Evolutionary conservation across 1,284 basidiomycete species (phyloP).

Genomic region (Rhodotorula sp.): DNA sequence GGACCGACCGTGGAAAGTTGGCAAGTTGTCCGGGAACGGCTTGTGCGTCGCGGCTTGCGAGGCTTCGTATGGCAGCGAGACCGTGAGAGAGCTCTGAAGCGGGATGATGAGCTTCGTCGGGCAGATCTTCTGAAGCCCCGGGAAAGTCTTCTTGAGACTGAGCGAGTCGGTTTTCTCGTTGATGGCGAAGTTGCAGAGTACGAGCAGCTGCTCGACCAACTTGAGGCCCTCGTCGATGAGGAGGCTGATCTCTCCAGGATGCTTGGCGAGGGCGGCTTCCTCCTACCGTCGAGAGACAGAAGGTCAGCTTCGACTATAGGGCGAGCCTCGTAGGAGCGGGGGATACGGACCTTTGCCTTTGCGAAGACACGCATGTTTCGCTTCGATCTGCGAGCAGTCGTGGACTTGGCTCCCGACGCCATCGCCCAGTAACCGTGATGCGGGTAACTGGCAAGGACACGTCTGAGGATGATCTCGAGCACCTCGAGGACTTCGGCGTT

Average conservation of each 20-base stretch:
- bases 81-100: constrained; percentile 87
- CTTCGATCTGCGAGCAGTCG: constrained; percentile 61
- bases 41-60: constrained; percentile 62
- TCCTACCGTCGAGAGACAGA: neutral
- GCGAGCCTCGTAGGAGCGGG: neutral
- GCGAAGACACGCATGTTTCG: constrained; percentile 67
- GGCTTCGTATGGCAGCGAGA: constrained; percentile 70
- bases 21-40: constrained; percentile 75
- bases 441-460: constrained; percentile 77
- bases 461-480: constrained; percentile 68
- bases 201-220: constrained; percentile 68
- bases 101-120: constrained; percentile 77
- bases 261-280: neutral
- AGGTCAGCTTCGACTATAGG: neutral
- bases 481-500: constrained; percentile 67
- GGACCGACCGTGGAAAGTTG: constrained; percentile 70
- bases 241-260: neutral
- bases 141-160: constrained; percentile 66
- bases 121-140: constrained; percentile 60
- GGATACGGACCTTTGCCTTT: constrained; percentile 60
- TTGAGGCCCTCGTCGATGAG: constrained; percentile 59
- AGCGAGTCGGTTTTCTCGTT: constrained; percentile 56
- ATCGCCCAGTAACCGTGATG: constrained; percentile 93
- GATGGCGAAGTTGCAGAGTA: constrained; percentile 59
- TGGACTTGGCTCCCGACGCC: constrained; percentile 82